Evolutionary conservation across 2,329 filamentous ascomycete species (phyloP).

Genomic region (Graphilbum sp.): DNA sequence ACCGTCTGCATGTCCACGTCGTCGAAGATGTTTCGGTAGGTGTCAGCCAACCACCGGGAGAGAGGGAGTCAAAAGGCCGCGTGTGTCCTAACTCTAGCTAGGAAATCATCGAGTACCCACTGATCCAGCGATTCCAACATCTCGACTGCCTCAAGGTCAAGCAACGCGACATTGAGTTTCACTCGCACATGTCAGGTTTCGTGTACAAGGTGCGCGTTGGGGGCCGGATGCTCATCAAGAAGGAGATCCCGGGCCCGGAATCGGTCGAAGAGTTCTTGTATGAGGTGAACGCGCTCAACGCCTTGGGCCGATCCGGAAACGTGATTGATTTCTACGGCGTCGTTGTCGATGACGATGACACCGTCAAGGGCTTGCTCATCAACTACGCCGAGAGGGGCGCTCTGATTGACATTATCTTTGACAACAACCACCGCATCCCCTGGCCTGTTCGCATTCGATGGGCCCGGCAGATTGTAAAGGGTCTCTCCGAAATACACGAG

Average conservation of each 20-base stretch:
- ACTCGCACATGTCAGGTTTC: slow-evolving; percentile 89
- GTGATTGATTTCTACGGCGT: slow-evolving; percentile 81
- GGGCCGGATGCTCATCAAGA: slow-evolving; percentile 68
- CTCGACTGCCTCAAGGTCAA: slow-evolving; percentile 46
- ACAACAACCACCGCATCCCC: slow-evolving; percentile 43
- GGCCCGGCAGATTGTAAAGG: slow-evolving; percentile 81
- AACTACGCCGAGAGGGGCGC: slow-evolving; percentile 75
- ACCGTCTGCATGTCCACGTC: slow-evolving; percentile 84
- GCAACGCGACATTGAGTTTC: slow-evolving; percentile 67
- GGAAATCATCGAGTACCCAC: slow-evolving; percentile 82
- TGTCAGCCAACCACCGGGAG: too few species aligned
- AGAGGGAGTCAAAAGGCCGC: too few species aligned
- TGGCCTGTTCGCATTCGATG: slow-evolving; percentile 70
- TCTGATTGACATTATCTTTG: slow-evolving; percentile 81
- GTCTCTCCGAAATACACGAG: slow-evolving; percentile 85
- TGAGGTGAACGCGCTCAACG: slow-evolving; percentile 86
- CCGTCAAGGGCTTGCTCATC: slow-evolving; percentile 80
- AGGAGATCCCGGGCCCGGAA: slow-evolving; percentile 92
- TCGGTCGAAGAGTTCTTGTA: slow-evolving; percentile 95
- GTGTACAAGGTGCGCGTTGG: slow-evolving; percentile 79
- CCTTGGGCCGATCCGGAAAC: slow-evolving; percentile 52
- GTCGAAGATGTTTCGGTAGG: slow-evolving; percentile 79
- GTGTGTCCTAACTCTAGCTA: slow-evolving; percentile 11
- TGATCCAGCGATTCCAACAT: slow-evolving; percentile 56
- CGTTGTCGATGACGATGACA: slow-evolving; percentile 62